Base-by-base conservation (phyloP, 2,329 filamentous ascomycete species). In the Microthyrium microscopicum region DNA sequence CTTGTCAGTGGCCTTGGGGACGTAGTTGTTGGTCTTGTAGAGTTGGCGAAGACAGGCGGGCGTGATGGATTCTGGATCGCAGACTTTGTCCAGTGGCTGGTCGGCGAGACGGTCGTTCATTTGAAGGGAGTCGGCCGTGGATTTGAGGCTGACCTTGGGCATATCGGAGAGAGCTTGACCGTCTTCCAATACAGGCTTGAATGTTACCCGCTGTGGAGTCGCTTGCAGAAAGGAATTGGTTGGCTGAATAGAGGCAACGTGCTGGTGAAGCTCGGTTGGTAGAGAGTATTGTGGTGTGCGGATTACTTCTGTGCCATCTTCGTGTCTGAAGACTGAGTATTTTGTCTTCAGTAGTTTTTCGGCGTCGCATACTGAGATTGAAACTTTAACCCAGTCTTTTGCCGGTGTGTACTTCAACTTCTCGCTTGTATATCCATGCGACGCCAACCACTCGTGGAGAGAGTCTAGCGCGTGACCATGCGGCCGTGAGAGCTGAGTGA, bases 241-340 rank as follows among this genome's bases (percentile, higher is more conserved):
- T 1, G 73, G 73, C 48, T 77, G 70, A 31, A 78, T 68, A 46
- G 76, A 60, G 37, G 69, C 66, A 37, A 79, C 60, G 43, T 70
- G 59, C 27, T 56, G 44, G 33, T 61, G 58, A 5, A 79, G 50
- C 0, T 60, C 50, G 32, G 57, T 56, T 0, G 74, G 76, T 1
- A 79, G 61, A 0, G 70, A 76, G 51, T 79, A 80, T 29, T 61
- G 55, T 12, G 68, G 51, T 4, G 66, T 63, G 27, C 73, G 63
- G 25, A 77, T 58, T 7, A 51, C 20, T 13, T 3, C 45, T 9
- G 55, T 47, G 15, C 51, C 54, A 9, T 53, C 50, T 9, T 53
- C 44, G 41, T 66, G 61, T 38, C 62, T 57, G 45, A 69, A 77
- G 41, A 63, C 61, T 37, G 58, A 60, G 48, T 77, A 77, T 5